Evolutionary conservation across 2,329 filamentous ascomycete species (phyloP), one percentile per base, ranked within the genome.

Genomic region (Didymella keratinophila): DNA sequence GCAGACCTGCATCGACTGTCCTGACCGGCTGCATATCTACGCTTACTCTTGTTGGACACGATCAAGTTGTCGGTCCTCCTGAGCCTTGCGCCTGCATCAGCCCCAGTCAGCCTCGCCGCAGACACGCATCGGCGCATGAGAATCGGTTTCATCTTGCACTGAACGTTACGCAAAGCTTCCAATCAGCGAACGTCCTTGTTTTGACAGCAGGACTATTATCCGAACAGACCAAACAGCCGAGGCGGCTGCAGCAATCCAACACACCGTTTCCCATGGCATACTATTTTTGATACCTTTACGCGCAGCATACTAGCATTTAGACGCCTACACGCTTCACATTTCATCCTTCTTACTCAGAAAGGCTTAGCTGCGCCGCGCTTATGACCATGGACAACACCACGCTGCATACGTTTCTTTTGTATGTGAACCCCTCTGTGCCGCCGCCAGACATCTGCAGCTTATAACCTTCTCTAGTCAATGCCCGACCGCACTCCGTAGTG

Each of bases 321-420:
- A 67, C 69, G 66, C 67, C 57, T 64, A 64, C 60, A 58, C 66
- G 71, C 68, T 66, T 68, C 65, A 68, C 45, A 56, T 46, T 59
- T 45, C 52, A 66, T 65, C 61, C 59, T 68, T 56, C 60, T 68
- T 69, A 61, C 68, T 60, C 59, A 71, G 69, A 70, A 63, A 60
- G 66, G 66, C 64, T 64, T 67, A 68, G 70, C 56, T 60, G 53
- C 57, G 60, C 70, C 70, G 64, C 56, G 58, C 65, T 58, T 60
- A 52, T 54, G 66, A 68, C 57, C 60, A 76, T 76, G 74, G 69
- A 67, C 49, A 70, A 72, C 59, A 89, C 87, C 21, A 88, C 88
- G 58, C 85, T 90, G 66, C 83, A 89, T 72, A 89, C 88, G 60
- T 90, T 90, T 74, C 60, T 76, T 45, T 76, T 76, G 75, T 78